These are phyloP conservation scores for Calcarisporium arbuscula DNA, from an alignment of 2,329 filamentous ascomycete species.

Conservation along the genomic window DNA sequence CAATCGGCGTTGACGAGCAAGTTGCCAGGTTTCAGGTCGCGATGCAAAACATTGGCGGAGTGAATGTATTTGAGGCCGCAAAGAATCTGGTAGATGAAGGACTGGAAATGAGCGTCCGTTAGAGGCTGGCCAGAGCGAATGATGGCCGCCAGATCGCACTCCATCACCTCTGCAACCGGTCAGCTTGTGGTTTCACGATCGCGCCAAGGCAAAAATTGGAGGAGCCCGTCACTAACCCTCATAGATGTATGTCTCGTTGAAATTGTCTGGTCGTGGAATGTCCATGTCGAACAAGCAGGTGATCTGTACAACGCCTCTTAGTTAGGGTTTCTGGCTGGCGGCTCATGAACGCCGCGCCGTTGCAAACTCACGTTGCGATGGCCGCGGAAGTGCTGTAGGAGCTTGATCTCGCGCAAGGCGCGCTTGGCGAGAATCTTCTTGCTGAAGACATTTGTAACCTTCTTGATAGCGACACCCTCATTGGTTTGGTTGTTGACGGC, in stretches of 20 bases:
- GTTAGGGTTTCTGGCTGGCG: constrained; percentile 5
- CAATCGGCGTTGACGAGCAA: constrained; percentile 97
- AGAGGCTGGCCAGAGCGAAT: constrained; percentile 95
- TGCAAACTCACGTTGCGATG: constrained; percentile 66
- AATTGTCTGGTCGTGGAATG: constrained; percentile 92
- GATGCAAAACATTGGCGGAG: constrained; percentile 94
- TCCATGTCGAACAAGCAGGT: constrained; percentile 99
- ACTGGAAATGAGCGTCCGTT: constrained; percentile 98
- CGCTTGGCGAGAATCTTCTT: constrained; percentile 99
- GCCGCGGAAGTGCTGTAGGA: constrained; percentile 93
- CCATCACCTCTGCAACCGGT: constrained; percentile 76
- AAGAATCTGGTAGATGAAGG: constrained; percentile 99
- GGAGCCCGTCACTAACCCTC: constrained; percentile 59
- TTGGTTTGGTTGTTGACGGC: constrained; percentile 85
- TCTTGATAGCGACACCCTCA: constrained; percentile 97
- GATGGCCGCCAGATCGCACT: constrained; percentile 96
- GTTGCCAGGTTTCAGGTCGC: constrained; percentile 95
- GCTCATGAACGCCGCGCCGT: constrained; percentile 3
- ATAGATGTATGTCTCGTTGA: constrained; percentile 98
- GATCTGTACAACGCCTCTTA: constrained; percentile 54
- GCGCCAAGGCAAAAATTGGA: neutral
- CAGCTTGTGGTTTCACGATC: constrained; percentile 9
- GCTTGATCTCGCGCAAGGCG: constrained; percentile 95
- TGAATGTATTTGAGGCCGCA: constrained; percentile 99
- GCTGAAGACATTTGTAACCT: constrained; percentile 99